phyloP scores from a whole-genome alignment of 2,329 filamentous ascomycete genomes.

The Penicillium sp. region DNA sequence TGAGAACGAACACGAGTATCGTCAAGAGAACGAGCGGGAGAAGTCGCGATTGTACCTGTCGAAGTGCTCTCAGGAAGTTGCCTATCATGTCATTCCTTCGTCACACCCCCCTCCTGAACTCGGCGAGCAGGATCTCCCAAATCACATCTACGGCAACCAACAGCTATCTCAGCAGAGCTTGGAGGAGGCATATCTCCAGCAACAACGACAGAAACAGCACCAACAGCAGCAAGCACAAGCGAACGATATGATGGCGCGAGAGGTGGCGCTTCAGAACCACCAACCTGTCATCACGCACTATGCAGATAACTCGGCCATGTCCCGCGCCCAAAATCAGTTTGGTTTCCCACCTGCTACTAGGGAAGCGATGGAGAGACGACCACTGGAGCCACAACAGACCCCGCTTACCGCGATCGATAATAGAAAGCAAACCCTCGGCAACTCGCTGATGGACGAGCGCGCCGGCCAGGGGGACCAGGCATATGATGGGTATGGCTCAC shows the following conservation, averaged over 20 bases:
- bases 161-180: conserved; percentile 49
- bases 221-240: too few species aligned
- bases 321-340: conserved; percentile 37
- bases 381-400: conserved; percentile 36
- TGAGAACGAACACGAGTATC: conserved; percentile 41
- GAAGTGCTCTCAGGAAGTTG: conserved; percentile 60
- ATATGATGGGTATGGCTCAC: too few species aligned
- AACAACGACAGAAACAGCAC: conserved; percentile 51
- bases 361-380: conserved; percentile 36
- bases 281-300: conserved; percentile 49
- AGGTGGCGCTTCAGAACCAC: conserved; percentile 51
- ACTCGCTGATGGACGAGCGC: conserved; percentile 51
- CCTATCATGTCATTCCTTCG: conserved; percentile 59
- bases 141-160: conserved; percentile 40
- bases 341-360: too few species aligned
- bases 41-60: conserved; percentile 55
- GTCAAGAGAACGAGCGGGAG: conserved; percentile 41
- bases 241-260: conserved; percentile 41
- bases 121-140: conserved; percentile 34
- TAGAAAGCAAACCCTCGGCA: too few species aligned
- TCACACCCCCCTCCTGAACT: conserved; percentile 51
- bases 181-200: conserved; percentile 53
- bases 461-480: conserved; percentile 51
- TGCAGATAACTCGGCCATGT: conserved; percentile 34
- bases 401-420: conserved; percentile 50